Percentiles rank a stretch among this genome's conserved stretches.
phyloP scores from a whole-genome alignment of 129 eudicot species.

The Oenanthe sinensis region DNA sequence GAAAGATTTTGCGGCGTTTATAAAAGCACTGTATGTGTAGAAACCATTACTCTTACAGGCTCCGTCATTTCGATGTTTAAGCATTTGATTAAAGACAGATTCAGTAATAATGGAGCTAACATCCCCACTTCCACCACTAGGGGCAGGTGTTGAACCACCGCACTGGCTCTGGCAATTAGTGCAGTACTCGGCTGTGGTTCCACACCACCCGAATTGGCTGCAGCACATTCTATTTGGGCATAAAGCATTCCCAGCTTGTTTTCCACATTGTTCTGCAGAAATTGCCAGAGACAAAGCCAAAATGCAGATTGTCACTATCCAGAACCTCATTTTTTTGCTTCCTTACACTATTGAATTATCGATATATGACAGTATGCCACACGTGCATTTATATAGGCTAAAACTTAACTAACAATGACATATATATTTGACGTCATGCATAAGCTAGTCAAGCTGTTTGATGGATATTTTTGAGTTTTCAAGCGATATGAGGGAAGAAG shows the following conservation, averaged over 20 bases:
- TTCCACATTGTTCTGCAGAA: constrained; percentile 45
- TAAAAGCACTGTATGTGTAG: constrained; percentile 40
- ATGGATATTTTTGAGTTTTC: not conserved
- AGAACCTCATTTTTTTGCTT: constrained; percentile 6
- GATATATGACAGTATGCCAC: not conserved
- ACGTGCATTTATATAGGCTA: not conserved
- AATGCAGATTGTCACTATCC: not conserved
- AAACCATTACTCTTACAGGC: constrained; percentile 37
- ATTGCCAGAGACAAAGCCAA: constrained; percentile 10
- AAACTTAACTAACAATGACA: not conserved
- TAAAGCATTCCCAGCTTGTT: constrained; percentile 33
- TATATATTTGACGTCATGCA: not conserved
- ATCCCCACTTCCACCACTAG: constrained; percentile 15
- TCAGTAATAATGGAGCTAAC: constrained; percentile 27
- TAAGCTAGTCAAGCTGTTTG: not conserved
- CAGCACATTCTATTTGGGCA: constrained; percentile 47
- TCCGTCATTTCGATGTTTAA: constrained; percentile 33
- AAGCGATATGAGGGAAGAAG: not conserved
- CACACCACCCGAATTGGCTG: constrained; percentile 46
- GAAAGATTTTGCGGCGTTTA: constrained; percentile 38
- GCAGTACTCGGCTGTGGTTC: constrained; percentile 37
- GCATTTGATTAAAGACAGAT: constrained; percentile 36
- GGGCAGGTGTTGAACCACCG: constrained; percentile 9
- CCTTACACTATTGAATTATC: not conserved
- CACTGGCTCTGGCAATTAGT: constrained; percentile 49